phyloP scores from a whole-genome alignment of 2,329 filamentous ascomycete genomes.

The Gaeumannomyces sp. region DNA sequence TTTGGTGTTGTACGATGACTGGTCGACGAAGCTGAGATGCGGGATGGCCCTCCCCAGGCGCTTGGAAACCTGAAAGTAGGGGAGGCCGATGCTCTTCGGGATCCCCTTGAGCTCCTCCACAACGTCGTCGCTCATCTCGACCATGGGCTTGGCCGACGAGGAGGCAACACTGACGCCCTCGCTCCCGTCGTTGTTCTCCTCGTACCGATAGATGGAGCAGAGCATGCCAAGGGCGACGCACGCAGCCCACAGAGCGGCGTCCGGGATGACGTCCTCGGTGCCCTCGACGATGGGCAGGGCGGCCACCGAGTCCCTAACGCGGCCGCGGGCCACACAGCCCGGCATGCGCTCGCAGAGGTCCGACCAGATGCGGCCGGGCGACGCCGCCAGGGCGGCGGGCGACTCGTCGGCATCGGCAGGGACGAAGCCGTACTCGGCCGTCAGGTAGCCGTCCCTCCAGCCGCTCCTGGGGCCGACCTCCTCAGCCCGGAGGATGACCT shows the following conservation, averaged over 20 bases:
- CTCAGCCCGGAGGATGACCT: conserved; percentile 46
- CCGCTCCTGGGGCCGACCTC: conserved; percentile 44
- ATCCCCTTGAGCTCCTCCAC: conserved; percentile 44
- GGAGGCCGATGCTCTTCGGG: conserved; percentile 40
- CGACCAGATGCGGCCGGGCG: conserved; percentile 47
- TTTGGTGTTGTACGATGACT: conserved; percentile 47
- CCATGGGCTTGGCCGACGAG: conserved; percentile 28
- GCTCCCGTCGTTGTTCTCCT: conserved; percentile 44
- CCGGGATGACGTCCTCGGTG: conserved; percentile 42
- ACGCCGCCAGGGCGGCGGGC: conserved; percentile 37
- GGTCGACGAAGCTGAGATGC: conserved; percentile 46
- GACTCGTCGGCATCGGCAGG: conserved; percentile 44
- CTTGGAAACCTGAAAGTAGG: conserved; percentile 43
- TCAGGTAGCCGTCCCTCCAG: conserved; percentile 48
- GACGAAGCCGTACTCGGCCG: conserved; percentile 44
- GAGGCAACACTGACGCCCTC: conserved; percentile 37
- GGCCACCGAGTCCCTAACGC: conserved; percentile 43
- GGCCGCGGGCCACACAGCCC: conserved; percentile 41
- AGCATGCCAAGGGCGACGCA: conserved; percentile 46
- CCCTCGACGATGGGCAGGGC: conserved; percentile 43
- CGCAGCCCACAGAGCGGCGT: conserved; percentile 46
- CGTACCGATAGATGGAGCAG: conserved; percentile 47
- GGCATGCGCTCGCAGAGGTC: conserved; percentile 49
- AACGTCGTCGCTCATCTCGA: conserved; percentile 43
- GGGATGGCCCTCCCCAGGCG: conserved; percentile 46